Evolutionary conservation across 1,139 yeast species (phyloP).

Genomic region (Geotrichum restrictum): DNA sequence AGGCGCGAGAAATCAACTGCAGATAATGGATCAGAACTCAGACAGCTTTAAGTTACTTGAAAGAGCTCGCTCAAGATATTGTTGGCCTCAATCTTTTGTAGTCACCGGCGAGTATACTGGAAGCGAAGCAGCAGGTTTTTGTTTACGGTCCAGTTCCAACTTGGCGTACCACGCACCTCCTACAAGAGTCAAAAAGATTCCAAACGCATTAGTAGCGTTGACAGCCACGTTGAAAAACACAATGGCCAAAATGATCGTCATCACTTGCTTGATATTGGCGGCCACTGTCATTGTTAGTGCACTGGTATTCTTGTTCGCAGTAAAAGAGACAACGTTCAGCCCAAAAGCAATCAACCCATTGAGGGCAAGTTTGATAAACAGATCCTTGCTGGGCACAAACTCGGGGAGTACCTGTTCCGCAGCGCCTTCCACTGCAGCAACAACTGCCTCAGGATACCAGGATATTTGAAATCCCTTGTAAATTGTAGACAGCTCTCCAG

Average conservation of each 20-base stretch:
- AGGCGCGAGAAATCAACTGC: too few species aligned
- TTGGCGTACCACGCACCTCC: conserved; percentile 36
- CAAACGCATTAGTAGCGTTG: conserved; percentile 27
- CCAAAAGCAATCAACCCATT: conserved; percentile 33
- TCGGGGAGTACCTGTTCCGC: conserved; percentile 6
- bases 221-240: conserved; percentile 29
- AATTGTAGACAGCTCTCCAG: conserved; percentile 28
- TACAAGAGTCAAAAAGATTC: conserved; percentile 28
- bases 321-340: conserved; percentile 30
- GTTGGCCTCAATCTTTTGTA: too few species aligned
- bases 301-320: conserved; percentile 32
- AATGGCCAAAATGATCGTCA: conserved; percentile 30
- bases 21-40: too few species aligned
- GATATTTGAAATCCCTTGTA: conserved; percentile 17
- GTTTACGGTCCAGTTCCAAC: conserved; percentile 23
- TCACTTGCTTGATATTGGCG: conserved; percentile 31
- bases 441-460: conserved; percentile 17
- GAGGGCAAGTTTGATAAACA: conserved; percentile 26
- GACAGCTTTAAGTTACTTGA: too few species aligned
- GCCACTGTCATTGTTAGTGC: conserved; percentile 33
- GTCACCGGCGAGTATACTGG: background rate
- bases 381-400: conserved; percentile 20
- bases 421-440: conserved; percentile 3
- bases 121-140: background rate
- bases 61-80: too few species aligned